Base-by-base conservation (phyloP, 2,329 filamentous ascomycete genomes). In the Aureobasidium sp. region DNA sequence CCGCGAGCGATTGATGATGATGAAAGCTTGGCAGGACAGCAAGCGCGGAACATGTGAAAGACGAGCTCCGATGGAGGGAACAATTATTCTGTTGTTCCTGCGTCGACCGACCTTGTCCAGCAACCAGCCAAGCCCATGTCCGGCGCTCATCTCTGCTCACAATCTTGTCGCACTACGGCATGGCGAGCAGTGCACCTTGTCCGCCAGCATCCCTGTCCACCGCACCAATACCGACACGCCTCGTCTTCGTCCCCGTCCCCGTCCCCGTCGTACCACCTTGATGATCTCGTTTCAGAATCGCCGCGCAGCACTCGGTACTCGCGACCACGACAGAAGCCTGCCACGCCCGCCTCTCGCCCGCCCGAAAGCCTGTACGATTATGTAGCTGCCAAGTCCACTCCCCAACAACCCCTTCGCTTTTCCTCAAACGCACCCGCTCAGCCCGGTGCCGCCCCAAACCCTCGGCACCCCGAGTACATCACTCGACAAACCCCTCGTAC, bases 271-370 rank as follows among this genome's bases (percentile, higher is more conserved):
- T 29, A 49, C 43, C 42, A 49, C 55, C 42, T 58, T 49, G 53
- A 57, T 37, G 40, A 35, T 25, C 42, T 58, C 5, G 35, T 58
- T 23, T 42, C 42, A 9, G 53, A 37, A 35, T 21, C 37, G 27
- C 53, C 53, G 31, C 55, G 42, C 29, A 58, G 55, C 43, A 58
- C 55, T 58, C 55, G 55, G 10, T 58, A 58, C 31, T 58, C 55
- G 15, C 31, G 45, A 13, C 55, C 55, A 40, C 42, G 55, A 27
- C 42, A 38, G 21, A 58, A 19, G 27, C 33, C 42, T 29, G 33
- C 43, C 25, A 23, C 55, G 1, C 15, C 55, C 4, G 15, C 33
- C 25, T 23, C 42, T 33, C 17, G 17, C 33, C 55, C 23, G 25
- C 21, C 53, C 8, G 40, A 19, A 8, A 37, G 38, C 13, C 43